These are phyloP conservation scores for Dunaliella salina DNA, from an alignment of 163 green algal species.

Conservation along the genomic window DNA sequence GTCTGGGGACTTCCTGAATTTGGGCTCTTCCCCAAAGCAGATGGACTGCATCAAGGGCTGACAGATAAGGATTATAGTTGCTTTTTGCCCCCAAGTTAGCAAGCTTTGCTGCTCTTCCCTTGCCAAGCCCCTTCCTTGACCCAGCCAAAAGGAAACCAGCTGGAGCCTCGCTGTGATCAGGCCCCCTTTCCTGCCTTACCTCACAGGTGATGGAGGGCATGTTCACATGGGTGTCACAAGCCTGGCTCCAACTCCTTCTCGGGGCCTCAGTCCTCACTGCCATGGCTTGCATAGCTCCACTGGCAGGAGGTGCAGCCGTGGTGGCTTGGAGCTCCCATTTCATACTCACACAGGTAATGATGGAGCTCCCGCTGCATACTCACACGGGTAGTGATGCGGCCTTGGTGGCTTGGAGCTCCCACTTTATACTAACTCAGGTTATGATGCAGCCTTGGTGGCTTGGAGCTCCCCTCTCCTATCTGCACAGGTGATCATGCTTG, in stretches of 20 bases:
- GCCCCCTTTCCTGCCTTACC: neutral
- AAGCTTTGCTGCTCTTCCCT: too few relatives aligned
- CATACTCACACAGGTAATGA: neutral
- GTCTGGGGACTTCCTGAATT: too few relatives aligned
- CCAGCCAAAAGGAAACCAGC: too few relatives aligned
- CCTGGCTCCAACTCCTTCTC: neutral
- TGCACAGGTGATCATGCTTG: too few relatives aligned
- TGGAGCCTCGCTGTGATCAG: too few relatives aligned
- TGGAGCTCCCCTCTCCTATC: too few relatives aligned
- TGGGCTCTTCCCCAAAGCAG: too few relatives aligned
- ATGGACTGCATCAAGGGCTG: too few relatives aligned
- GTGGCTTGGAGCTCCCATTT: conserved; percentile 1
- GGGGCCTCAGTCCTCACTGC: neutral
- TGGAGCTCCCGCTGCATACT: neutral
- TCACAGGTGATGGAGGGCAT: conserved; percentile 1
- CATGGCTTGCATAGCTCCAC: neutral
- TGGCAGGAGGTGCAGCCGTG: neutral
- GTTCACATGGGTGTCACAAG: neutral
- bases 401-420: neutral
- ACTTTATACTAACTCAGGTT: conserved; percentile 1
- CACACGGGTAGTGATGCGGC: neutral
- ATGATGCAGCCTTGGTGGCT: too few relatives aligned
- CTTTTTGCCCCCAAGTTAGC: too few relatives aligned
- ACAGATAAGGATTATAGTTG: too few relatives aligned
- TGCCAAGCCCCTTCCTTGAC: too few relatives aligned